Percentiles rank a stretch among this genome's conserved stretches.
phyloP scores from a whole-genome alignment of 1,284 basidiomycete genomes.

The Trichosporon sp. region DNA sequence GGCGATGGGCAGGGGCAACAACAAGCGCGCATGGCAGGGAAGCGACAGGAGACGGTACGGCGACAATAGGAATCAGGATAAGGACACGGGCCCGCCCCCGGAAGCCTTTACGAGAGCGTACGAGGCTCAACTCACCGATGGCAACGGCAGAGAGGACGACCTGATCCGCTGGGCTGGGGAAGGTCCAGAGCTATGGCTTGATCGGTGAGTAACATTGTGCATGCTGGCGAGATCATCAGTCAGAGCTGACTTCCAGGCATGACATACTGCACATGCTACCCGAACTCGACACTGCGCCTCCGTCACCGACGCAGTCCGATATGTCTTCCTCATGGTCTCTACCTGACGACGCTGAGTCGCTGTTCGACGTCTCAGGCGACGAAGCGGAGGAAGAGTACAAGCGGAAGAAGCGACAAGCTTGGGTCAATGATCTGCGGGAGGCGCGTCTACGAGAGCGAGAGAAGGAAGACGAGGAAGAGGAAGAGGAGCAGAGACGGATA shows the following conservation, averaged over 20 bases:
- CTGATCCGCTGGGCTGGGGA: conserved; percentile 42
- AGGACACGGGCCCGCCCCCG: conserved; percentile 10
- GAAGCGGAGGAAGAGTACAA: conserved; percentile 67
- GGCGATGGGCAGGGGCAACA: conserved; percentile 18
- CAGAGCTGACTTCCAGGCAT: conserved; percentile 62
- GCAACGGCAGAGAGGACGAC: conserved; percentile 14
- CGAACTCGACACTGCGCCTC: conserved; percentile 34
- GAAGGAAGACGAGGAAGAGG: conserved; percentile 59
- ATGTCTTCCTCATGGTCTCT: conserved; percentile 64
- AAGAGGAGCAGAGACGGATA: conserved; percentile 67
- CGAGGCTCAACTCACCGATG: conserved; percentile 43
- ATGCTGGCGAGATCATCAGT: background rate
- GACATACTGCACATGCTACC: conserved; percentile 75
- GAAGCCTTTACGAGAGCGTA: conserved; percentile 40
- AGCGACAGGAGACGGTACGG: background rate
- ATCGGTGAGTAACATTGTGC: conserved; percentile 41
- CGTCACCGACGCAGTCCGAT: conserved; percentile 15
- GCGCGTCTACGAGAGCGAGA: conserved; percentile 63
- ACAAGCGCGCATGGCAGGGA: conserved; percentile 7
- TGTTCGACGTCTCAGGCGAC: conserved; percentile 69
- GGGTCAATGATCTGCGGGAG: conserved; percentile 66
- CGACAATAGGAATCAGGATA: background rate
- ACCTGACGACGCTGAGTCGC: conserved; percentile 78
- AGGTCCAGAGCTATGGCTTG: conserved; percentile 40
- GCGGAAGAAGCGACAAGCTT: conserved; percentile 66